Base-by-base conservation (phyloP, 345 rosid species). In the Kandelia obovata region DNA sequence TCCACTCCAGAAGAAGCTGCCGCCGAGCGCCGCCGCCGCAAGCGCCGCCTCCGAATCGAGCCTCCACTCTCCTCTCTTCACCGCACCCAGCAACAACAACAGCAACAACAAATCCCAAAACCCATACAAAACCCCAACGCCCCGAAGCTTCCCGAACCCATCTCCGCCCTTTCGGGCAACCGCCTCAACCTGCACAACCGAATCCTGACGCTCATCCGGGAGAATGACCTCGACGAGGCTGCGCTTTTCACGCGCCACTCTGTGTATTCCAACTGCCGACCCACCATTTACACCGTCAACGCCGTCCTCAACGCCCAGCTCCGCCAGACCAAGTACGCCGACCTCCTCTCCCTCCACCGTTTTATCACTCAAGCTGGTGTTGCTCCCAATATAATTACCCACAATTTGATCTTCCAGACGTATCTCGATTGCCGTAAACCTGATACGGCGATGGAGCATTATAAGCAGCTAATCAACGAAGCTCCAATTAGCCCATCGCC, bases 241-340 rank as follows among this genome's bases (percentile, higher is more conserved):
- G 95, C 97, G 0, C 80, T 94, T 4, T 92, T 63, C 83, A 94
- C 97, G 7, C 96, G 96, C 61, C 97, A 91, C 75, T 94, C 98
- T 19, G 82, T 91, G 23, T 94, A 94, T 79, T 94, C 96, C 58
- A 94, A 94, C 64, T 94, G 97, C 82, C 85, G 92, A 2, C 98
- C 98, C 7, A 84, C 98, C 20, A 88, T 93, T 39, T 89, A 77
- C 80, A 91, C 96, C 2, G 96, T 90, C 25, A 91, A 91, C 64
- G 86, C 92, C 3, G 96, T 94, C 64, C 89, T 94, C 46, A 80
- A 83, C 21, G 97, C 98, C 3, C 95, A 85, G 77, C 83, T 94
- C 60, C 97, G 96, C 30, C 97, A 89, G 70, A 82, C 84, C 2
- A 91, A 89, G 68, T 88, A 89, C 69, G 77, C 87, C 0, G 96